These are phyloP conservation scores for Polyporus arcularius DNA, from an alignment of 768 basidiomycete species.

Conservation along the genomic window DNA sequence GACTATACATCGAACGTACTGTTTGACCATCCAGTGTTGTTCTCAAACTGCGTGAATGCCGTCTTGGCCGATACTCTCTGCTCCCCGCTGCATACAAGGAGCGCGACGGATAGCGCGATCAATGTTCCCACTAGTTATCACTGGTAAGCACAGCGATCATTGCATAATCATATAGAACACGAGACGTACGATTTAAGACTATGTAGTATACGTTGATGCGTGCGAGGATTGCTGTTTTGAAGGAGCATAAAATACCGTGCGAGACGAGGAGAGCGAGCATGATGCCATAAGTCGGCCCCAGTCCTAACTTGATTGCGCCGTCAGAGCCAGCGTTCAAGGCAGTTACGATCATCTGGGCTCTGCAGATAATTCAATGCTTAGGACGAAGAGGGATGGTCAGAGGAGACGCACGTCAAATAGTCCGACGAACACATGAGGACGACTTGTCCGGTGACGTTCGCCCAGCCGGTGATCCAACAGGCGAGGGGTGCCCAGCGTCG, in stretches of 20 bases:
- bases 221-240: conserved; percentile 66
- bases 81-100: conserved; percentile 57
- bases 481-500: conserved; percentile 58
- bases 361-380: conserved; percentile 23
- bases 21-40: conserved; percentile 66
- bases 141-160: conserved; percentile 22
- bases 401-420: conserved; percentile 51
- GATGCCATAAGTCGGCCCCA: conserved; percentile 68
- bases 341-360: conserved; percentile 77
- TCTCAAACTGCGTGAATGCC: conserved; percentile 70
- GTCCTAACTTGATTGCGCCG: conserved; percentile 47
- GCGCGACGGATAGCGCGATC: too few species aligned
- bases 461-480: conserved; percentile 71
- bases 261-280: conserved; percentile 59
- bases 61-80: conserved; percentile 60
- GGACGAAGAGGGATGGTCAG: too few species aligned
- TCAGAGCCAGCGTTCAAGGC: conserved; percentile 63
- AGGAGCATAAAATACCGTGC: conserved; percentile 72
- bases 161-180: not conserved
- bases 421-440: conserved; percentile 74
- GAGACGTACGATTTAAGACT: conserved; percentile 43
- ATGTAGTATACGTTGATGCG: conserved; percentile 67
- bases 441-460: conserved; percentile 71
- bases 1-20: conserved; percentile 38
- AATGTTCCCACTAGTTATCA: too few species aligned